Evolutionary conservation across 495 filamentous ascomycete genomes (phyloP).

Genomic region (Hypoxylon intermedium): DNA sequence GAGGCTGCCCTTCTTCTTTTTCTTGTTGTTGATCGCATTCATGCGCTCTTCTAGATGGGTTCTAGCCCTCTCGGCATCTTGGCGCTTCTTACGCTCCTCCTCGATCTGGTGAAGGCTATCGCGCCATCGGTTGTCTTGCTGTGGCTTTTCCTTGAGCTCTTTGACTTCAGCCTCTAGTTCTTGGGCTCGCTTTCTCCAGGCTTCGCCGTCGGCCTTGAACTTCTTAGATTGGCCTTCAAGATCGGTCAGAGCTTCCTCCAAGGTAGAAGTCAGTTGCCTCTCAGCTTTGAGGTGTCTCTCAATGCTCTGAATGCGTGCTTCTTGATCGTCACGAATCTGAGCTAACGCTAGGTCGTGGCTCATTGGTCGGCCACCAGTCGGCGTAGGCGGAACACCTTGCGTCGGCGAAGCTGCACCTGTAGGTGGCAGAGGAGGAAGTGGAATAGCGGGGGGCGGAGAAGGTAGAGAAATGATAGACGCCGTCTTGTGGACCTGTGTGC

Average conservation of each 20-base stretch:
- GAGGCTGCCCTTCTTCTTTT: constrained; percentile 94
- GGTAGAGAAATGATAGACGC: constrained; percentile 82
- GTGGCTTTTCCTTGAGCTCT: constrained; percentile 60
- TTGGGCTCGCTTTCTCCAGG: constrained; percentile 82
- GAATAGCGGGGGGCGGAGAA: constrained; percentile 87
- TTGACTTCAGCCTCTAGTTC: constrained; percentile 80
- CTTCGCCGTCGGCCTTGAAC: constrained; percentile 85
- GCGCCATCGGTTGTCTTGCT: constrained; percentile 67
- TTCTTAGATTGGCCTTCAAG: constrained; percentile 86
- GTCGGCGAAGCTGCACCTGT: constrained; percentile 51
- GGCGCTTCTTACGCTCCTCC: constrained; percentile 86
- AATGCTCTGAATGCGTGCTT: constrained; percentile 91
- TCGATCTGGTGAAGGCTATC: constrained; percentile 87
- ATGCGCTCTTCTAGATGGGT: constrained; percentile 92
- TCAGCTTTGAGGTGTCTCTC: constrained; percentile 97
- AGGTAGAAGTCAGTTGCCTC: constrained; percentile 91
- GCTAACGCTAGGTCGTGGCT: constrained; percentile 80
- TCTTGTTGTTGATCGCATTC: constrained; percentile 87
- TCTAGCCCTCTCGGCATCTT: constrained; percentile 85
- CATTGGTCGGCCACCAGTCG: constrained; percentile 66
- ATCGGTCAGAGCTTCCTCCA: constrained; percentile 94
- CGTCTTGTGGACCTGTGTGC: constrained; percentile 80
- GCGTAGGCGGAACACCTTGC: constrained; percentile 52
- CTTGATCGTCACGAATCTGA: constrained; percentile 89
- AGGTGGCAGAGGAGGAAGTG: constrained; percentile 87